Percentiles rank a stretch among this genome's conserved stretches.
These are phyloP conservation scores for Magnaporthiopsis poae DNA, from an alignment of 2,329 filamentous ascomycete genomes.

Conservation along the genomic window DNA sequence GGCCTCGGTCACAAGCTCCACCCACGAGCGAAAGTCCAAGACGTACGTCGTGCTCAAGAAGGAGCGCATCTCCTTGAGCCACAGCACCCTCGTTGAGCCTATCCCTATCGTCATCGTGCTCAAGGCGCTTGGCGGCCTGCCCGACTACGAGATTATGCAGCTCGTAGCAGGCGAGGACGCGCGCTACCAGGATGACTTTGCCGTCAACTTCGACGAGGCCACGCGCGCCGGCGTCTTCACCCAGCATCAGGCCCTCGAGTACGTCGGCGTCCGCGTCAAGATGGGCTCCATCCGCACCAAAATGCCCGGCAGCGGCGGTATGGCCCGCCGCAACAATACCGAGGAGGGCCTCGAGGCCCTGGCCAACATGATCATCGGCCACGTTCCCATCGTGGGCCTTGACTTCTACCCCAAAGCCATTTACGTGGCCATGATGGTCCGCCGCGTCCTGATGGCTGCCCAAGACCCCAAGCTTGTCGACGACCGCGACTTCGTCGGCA, in stretches of 20 bases:
- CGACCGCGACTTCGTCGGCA: conserved; percentile 94
- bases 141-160: conserved; percentile 88
- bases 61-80: conserved; percentile 75
- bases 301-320: conserved; percentile 27
- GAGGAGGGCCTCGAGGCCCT: conserved; percentile 90
- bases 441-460: conserved; percentile 88
- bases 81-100: conserved; percentile 87
- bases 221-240: conserved; percentile 77
- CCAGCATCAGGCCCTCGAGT: conserved; percentile 90
- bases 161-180: conserved; percentile 81
- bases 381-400: conserved; percentile 81
- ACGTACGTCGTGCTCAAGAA: conserved; percentile 93
- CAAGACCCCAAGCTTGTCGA: conserved; percentile 84
- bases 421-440: conserved; percentile 93
- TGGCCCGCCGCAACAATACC: conserved; percentile 64
- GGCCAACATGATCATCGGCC: conserved; percentile 84
- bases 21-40: conserved; percentile 94
- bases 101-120: conserved; percentile 91
- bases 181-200: conserved; percentile 86
- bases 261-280: conserved; percentile 77
- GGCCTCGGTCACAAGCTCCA: conserved; percentile 94
- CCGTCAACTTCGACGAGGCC: conserved; percentile 89
- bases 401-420: conserved; percentile 96
- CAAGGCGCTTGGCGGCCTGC: conserved; percentile 85
- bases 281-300: conserved; percentile 55